Percentiles rank a stretch among this genome's conserved stretches.
phyloP scores from a whole-genome alignment of 371 early-diverging fungal genomes.

The Saksenaea oblongispora region DNA sequence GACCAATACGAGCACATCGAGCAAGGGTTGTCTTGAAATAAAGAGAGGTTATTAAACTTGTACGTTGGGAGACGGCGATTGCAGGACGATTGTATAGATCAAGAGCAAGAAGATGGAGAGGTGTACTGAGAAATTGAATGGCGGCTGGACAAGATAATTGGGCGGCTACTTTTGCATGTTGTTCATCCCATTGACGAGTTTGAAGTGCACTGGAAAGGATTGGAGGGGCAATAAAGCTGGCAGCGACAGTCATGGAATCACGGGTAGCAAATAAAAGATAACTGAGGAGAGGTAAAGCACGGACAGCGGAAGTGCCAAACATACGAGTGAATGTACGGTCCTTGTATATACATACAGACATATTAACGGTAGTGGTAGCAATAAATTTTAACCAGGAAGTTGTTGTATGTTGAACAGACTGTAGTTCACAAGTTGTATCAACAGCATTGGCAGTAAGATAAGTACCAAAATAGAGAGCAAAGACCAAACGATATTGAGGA shows the following conservation, averaged over 20 bases:
- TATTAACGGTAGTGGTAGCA: constrained; percentile 59
- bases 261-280: constrained; percentile 60
- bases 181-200: constrained; percentile 5
- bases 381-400: constrained; percentile 57
- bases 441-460: constrained; percentile 61
- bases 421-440: constrained; percentile 53
- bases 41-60: constrained; percentile 42
- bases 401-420: constrained; percentile 18
- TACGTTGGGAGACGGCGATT: constrained; percentile 27
- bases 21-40: constrained; percentile 62
- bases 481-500: constrained; percentile 53
- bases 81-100: constrained; percentile 62
- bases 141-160: constrained; percentile 61
- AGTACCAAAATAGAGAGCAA: constrained; percentile 58
- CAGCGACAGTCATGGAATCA: constrained; percentile 66
- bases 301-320: constrained; percentile 54
- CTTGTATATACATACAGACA: constrained; percentile 58
- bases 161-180: constrained; percentile 33
- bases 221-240: constrained; percentile 68
- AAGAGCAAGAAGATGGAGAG: constrained; percentile 61
- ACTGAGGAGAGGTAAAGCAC: constrained; percentile 49
- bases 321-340: constrained; percentile 62
- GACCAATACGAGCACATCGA: constrained; percentile 65
- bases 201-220: constrained; percentile 33
- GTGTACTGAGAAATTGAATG: constrained; percentile 60